These are phyloP conservation scores for Leccinum ochraceum DNA, from an alignment of 768 basidiomycete genomes.

Conservation along the genomic window DNA sequence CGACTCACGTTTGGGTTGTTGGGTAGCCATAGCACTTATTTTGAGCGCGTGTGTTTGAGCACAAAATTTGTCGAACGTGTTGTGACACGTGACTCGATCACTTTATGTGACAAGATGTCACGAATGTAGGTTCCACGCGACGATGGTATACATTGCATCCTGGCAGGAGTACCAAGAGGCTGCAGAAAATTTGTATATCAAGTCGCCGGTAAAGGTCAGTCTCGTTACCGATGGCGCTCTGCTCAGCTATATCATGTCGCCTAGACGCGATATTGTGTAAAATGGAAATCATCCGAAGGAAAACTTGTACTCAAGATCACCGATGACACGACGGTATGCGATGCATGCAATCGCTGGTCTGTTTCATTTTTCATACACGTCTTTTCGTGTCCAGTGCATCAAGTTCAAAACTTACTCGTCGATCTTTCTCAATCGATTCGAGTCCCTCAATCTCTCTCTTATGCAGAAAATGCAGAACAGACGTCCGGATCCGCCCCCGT, in stretches of 20 bases:
- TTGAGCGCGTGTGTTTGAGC: background rate
- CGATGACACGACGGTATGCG: constrained; percentile 80
- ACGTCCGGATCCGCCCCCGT: constrained; percentile 37
- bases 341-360: background rate
- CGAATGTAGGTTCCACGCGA: constrained; percentile 37
- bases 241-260: constrained; percentile 4
- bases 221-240: background rate
- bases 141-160: constrained; percentile 87
- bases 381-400: constrained; percentile 62
- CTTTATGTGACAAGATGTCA: constrained; percentile 21
- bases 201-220: constrained; percentile 75
- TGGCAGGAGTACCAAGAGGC: constrained; percentile 93
- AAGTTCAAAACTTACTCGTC: constrained; percentile 96
- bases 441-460: constrained; percentile 82
- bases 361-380: background rate
- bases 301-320: constrained; percentile 94
- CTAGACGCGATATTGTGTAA: constrained; percentile 88
- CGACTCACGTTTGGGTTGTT: constrained; percentile 36
- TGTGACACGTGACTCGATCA: constrained; percentile 15
- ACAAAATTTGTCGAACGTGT: constrained; percentile 1
- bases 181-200: constrained; percentile 80
- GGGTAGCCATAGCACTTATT: constrained; percentile 23
- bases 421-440: constrained; percentile 95
- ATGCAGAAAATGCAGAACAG: constrained; percentile 86
- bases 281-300: constrained; percentile 85